These are phyloP conservation scores for Amanita pseudoporphyria DNA, from an alignment of 768 basidiomycete species.

Conservation along the genomic window DNA sequence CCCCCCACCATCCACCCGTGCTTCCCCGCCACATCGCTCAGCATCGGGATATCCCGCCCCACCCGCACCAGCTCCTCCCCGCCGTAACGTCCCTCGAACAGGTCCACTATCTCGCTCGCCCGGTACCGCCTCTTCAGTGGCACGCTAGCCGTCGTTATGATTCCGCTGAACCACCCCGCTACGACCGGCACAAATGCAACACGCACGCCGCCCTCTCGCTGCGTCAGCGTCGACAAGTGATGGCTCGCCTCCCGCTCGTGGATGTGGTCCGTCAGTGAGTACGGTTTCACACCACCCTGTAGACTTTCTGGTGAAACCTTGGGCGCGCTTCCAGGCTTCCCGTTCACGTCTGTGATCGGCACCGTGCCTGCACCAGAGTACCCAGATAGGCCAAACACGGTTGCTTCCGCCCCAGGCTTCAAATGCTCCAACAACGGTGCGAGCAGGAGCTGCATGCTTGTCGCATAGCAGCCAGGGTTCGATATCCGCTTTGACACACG, in stretches of 20 bases:
- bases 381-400: slow-evolving; percentile 89
- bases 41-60: slow-evolving; percentile 58
- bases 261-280: slow-evolving; percentile 93
- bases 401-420: slow-evolving; percentile 51
- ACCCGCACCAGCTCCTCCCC: slow-evolving; percentile 67
- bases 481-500: slow-evolving; percentile 77
- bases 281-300: slow-evolving; percentile 68
- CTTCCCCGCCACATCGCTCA: slow-evolving; percentile 67
- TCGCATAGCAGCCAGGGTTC: slow-evolving; percentile 97
- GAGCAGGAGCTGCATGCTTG: slow-evolving; percentile 83
- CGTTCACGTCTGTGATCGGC: slow-evolving; percentile 54
- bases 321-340: slow-evolving; percentile 64
- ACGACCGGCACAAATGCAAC: slow-evolving; percentile 85
- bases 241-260: slow-evolving; percentile 92
- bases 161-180: slow-evolving; percentile 94
- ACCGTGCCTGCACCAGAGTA: slow-evolving; percentile 94
- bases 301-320: slow-evolving; percentile 78
- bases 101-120: slow-evolving; percentile 59
- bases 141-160: slow-evolving; percentile 78
- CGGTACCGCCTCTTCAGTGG: slow-evolving; percentile 60
- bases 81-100: slow-evolving; percentile 74
- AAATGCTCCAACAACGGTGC: slow-evolving; percentile 80
- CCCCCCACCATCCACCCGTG: slow-evolving; percentile 92
- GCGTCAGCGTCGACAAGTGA: slow-evolving; percentile 64
- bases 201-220: slow-evolving; percentile 26